These are phyloP conservation scores for Tuber melanosporum DNA, from an alignment of 495 filamentous ascomycete genomes.

Conservation along the genomic window DNA sequence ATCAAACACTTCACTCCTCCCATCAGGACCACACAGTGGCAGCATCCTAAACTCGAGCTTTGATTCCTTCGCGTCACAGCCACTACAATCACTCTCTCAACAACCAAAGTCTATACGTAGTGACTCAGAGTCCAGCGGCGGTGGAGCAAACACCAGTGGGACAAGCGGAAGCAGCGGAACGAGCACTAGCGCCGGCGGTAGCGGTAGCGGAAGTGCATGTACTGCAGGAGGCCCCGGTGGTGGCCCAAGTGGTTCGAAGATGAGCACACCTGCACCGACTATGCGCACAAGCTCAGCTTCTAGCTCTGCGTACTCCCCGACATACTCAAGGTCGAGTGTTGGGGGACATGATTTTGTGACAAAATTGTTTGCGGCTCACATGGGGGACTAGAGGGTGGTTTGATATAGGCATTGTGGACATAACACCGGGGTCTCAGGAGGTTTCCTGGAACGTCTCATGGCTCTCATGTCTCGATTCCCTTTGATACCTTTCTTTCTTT, in stretches of 20 bases:
- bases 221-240: not conserved
- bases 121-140: constrained; percentile 25
- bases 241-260: constrained; percentile 10
- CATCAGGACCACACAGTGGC: constrained; percentile 2
- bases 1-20: constrained; percentile 29
- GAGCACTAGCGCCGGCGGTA: not conserved
- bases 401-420: not conserved
- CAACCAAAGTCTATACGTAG: constrained; percentile 22
- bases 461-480: not conserved
- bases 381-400: not conserved
- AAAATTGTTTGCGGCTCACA: not conserved
- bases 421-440: not conserved
- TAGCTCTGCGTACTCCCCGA: constrained; percentile 20
- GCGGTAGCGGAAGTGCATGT: not conserved
- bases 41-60: constrained; percentile 10
- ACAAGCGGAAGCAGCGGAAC: not conserved
- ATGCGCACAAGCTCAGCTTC: constrained; percentile 17
- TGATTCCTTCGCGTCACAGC: constrained; percentile 21
- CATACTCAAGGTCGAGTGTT: constrained; percentile 20
- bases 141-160: constrained; percentile 3
- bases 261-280: constrained; percentile 11
- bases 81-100: constrained; percentile 9
- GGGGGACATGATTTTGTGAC: constrained; percentile 12
- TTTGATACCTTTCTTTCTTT: not conserved
- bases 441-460: not conserved